Evolutionary conservation across 352 stramenopile species (phyloP), one percentile per base, ranked within the genome.

Genomic region (Blastocystis sp.): DNA sequence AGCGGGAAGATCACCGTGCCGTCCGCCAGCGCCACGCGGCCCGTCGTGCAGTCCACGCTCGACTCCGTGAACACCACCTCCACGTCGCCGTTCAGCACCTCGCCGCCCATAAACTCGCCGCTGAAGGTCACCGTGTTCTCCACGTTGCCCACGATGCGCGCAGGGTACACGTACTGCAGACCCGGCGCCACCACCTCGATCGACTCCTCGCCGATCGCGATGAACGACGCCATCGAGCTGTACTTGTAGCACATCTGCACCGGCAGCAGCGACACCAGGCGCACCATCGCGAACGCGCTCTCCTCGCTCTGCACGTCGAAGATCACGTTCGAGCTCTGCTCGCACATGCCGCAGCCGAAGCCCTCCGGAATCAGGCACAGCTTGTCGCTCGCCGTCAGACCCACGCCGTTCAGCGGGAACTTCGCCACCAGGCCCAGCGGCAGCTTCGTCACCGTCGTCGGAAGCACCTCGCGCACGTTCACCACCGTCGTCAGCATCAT

Each of bases 161-260:
- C n/a, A 85, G 74, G 74, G 21, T 45, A 59, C 24, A 85, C 26
- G 61, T 41, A 69, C 51, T 69, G 65, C 74, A 85, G 51, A 24
- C 29, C 60, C 39, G 74, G 74, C 41, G 74, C 55, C 55, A 85
- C 50, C 74, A 85, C 74, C 1, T 51, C 70, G 45, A 67, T 37
- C 50, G 37, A 29, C 21, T 51, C 13, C 16, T 67, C 33, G 26
- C 74, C 74, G 35, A 85, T 69, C 19, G 51, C 50, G 19, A 85
- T 59, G 55, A 67, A 85, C 51, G 12, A 26, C 55, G 45, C 31
- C 33, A 45, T 69, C 19, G 55, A 59, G 12, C 24, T 21, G 51
- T 85, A 85, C 74, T 70, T 55, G 74, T 85, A 85, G 51, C 74
- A 85, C 74, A 85, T 67, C 24, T 62, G 51, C 74, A 85, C 33